These are phyloP conservation scores for Coniella vitis DNA, from an alignment of 2,329 filamentous ascomycete genomes.

Conservation along the genomic window DNA sequence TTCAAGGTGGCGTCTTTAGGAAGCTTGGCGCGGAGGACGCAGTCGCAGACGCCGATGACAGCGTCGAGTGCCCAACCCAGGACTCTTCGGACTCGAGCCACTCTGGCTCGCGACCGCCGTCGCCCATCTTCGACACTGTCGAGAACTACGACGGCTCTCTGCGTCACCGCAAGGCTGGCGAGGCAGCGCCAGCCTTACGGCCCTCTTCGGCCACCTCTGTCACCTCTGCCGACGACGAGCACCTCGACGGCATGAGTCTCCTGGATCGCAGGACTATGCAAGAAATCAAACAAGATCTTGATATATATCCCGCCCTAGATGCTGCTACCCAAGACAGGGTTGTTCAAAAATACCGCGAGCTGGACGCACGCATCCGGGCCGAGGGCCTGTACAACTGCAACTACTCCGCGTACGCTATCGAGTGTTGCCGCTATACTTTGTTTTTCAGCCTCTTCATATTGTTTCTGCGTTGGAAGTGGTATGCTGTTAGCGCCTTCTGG, in stretches of 20 bases:
- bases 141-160: slow-evolving; percentile 20
- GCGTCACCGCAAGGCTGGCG: slow-evolving; percentile 32
- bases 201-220: slow-evolving; percentile 54
- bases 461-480: slow-evolving; percentile 59
- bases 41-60: slow-evolving; percentile 21
- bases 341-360: slow-evolving; percentile 70
- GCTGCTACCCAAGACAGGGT: slow-evolving; percentile 66
- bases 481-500: slow-evolving; percentile 61
- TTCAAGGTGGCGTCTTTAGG: slow-evolving; percentile 79
- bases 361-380: slow-evolving; percentile 64
- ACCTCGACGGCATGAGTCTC: slow-evolving; percentile 51
- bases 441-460: slow-evolving; percentile 58
- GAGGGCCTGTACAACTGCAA: slow-evolving; percentile 80
- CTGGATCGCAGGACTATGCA: slow-evolving; percentile 67
- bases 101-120: slow-evolving; percentile 32
- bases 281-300: slow-evolving; percentile 67
- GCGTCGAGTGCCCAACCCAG: slow-evolving; percentile 13
- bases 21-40: slow-evolving; percentile 29
- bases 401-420: slow-evolving; percentile 71
- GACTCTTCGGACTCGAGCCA: slow-evolving; percentile 17
- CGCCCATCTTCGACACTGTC: slow-evolving; percentile 47
- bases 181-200: slow-evolving; percentile 15
- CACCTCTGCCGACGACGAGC: slow-evolving; percentile 40
- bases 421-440: slow-evolving; percentile 63
- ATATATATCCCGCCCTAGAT: slow-evolving; percentile 77